phyloP scores from a whole-genome alignment of 2,329 filamentous ascomycete genomes.

The Zasmidium citrigriseum region DNA sequence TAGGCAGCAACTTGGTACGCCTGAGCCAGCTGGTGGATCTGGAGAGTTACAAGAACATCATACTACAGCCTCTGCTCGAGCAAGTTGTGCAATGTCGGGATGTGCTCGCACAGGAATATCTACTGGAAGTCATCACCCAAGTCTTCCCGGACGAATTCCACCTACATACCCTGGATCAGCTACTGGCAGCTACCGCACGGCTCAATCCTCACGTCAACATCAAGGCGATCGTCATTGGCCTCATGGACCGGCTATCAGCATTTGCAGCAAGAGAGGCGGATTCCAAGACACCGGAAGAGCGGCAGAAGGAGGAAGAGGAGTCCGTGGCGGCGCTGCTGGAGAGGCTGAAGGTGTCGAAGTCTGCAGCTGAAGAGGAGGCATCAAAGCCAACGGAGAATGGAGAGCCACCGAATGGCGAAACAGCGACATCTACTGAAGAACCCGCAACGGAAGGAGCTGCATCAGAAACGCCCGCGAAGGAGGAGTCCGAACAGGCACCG shows the following conservation, averaged over 20 bases:
- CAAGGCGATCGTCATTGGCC: slow-evolving; percentile 94
- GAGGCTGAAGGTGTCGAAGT: slow-evolving; percentile 70
- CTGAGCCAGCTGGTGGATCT: slow-evolving; percentile 94
- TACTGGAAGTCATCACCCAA: slow-evolving; percentile 96
- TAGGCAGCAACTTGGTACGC: slow-evolving; percentile 93
- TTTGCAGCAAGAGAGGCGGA: slow-evolving; percentile 90
- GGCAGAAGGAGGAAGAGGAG: slow-evolving; percentile 78
- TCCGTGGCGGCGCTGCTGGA: slow-evolving; percentile 77
- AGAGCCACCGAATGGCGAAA: slow-evolving; percentile 18
- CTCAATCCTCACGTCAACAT: slow-evolving; percentile 96
- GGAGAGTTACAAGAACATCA: slow-evolving; percentile 88
- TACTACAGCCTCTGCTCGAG: slow-evolving; percentile 84
- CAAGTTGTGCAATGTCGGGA: slow-evolving; percentile 98
- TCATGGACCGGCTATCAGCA: slow-evolving; percentile 94
- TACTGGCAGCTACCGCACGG: slow-evolving; percentile 87
- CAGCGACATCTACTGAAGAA: slow-evolving; percentile 23
- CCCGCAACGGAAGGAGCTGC: slow-evolving; percentile 16
- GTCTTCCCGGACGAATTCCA: slow-evolving; percentile 99
- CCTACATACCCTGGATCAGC: slow-evolving; percentile 91
- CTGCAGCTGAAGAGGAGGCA: slow-evolving; percentile 40
- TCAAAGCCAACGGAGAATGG: slow-evolving; percentile 32
- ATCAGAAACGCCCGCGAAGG: slow-evolving; percentile 19
- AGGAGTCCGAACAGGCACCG: slow-evolving; percentile 32
- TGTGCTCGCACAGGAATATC: slow-evolving; percentile 94
- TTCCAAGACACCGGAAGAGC: slow-evolving; percentile 68